Evolutionary conservation across 805 yeast genomes (phyloP).

Genomic region (Kuraishia molischiana): DNA sequence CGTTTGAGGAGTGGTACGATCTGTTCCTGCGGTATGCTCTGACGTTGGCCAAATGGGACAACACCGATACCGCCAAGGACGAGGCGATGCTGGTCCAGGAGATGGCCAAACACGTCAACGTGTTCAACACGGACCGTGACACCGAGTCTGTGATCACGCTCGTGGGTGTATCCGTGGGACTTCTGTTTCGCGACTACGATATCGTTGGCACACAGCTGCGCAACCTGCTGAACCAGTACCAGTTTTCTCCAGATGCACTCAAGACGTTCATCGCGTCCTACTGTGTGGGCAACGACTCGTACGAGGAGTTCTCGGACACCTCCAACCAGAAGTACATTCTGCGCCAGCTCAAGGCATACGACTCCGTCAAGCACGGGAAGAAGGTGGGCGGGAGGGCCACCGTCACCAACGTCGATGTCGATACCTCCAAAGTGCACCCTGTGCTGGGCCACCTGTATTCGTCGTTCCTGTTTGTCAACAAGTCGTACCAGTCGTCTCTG

Average conservation of each 20-base stretch:
- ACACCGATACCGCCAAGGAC: slow-evolving; percentile 36
- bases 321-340: slow-evolving; percentile 86
- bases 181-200: slow-evolving; percentile 34
- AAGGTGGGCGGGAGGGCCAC: slow-evolving; percentile 74
- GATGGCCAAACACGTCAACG: slow-evolving; percentile 68
- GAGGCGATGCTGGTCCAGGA: slow-evolving; percentile 64
- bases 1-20: slow-evolving; percentile 76
- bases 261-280: slow-evolving; percentile 61
- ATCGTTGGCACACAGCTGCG: slow-evolving; percentile 53
- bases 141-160: slow-evolving; percentile 52
- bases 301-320: slow-evolving; percentile 58
- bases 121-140: slow-evolving; percentile 58
- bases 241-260: slow-evolving; percentile 62
- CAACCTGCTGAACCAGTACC: slow-evolving; percentile 53
- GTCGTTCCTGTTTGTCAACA: slow-evolving; percentile 67
- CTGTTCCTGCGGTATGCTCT: slow-evolving; percentile 74
- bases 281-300: slow-evolving; percentile 47
- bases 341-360: slow-evolving; percentile 85
- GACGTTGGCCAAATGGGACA: slow-evolving; percentile 50
- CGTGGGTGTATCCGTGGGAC: slow-evolving; percentile 53
- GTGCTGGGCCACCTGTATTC: slow-evolving; percentile 61
- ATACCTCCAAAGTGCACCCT: slow-evolving; percentile 46
- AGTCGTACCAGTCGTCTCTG: slow-evolving; percentile 75
- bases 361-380: slow-evolving; percentile 46
- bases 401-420: slow-evolving; percentile 44